Base-by-base conservation (phyloP, 495 filamentous ascomycete species). In the Rhizodiscina lignyota region DNA sequence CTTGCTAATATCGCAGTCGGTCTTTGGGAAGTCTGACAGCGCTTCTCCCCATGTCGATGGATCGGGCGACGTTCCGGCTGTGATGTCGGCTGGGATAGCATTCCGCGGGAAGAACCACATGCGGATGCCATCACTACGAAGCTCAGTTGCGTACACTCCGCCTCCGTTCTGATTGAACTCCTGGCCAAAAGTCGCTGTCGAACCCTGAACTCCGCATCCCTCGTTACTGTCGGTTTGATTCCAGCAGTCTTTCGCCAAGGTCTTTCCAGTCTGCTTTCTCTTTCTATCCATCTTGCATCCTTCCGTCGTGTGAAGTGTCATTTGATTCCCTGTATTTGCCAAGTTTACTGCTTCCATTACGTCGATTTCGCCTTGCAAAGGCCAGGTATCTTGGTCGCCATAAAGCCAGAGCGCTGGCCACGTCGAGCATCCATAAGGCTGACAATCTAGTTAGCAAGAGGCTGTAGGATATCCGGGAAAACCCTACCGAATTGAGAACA, bases 1-100 rank as follows among this genome's bases (percentile, higher is more conserved):
- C 8, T 52, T 53, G 21, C 60, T 54, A 23, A 82, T 65, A 39
- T 79, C 61, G 49, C 77, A 83, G 5, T 32, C 18, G 5, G 43
- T 45, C 12, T 47, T 13, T 11, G 48, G 48, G n/a, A n/a, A n/a
- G n/a, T n/a, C n/a, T n/a, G n/a, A n/a, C n/a, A n/a, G n/a, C n/a
- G n/a, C n/a, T 4, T 29, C 37, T 34, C 48, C 45, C 35, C 35
- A 49, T 2, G 27, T 35, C 5, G 22, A 27, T 1, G 48, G 38
- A 20, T 48, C 39, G 8, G 45, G 35, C n/a, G n/a, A n/a, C n/a
- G 37, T 21, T 11, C 18, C 13, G 24, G 5, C 12, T 6, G 29
- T 38, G 15, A 35, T 18, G 23, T 36, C 26, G 8, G 12, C 11
- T 4, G 39, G 34, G 5, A 30, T 35, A 19, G n/a, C 16, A 15